Evolutionary conservation across 2,329 filamentous ascomycete species (phyloP), one percentile per base, ranked within the genome.

Genomic region (Neodidymelliopsis sp.): DNA sequence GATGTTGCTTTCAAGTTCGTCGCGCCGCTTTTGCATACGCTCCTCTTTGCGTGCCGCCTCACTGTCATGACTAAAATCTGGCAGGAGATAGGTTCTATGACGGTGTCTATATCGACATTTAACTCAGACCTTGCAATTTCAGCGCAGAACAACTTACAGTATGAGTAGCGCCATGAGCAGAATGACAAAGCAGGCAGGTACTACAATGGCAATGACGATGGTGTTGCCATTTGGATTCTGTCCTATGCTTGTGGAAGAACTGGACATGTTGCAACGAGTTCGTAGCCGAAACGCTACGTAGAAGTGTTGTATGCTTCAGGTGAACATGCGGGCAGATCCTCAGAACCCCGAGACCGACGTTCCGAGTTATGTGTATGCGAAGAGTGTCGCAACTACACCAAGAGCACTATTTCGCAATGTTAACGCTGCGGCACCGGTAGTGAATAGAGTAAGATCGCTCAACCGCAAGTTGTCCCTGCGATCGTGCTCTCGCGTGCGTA

Each of bases 161-260:
- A 61, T 53, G n/a, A 72, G 45, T 15, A 72, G 53, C 2, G 62
- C 51, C 3, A 71, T 15, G 4, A 73, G 49, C 3, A 67, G 42
- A n/a, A 70, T 53, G 10, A 69, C 62, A 41, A 70, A 63, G 13
- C 71, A 51, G 1, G 58, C 59, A 15, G 70, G 69, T 16, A 72
- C 54, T 13, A 72, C 57, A 27, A 72, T 66, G 0, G 62, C 66
- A 30, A 73, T 51, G 7, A 67, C 50, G 9, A 66, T 52, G 15
- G 55, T 63, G 36, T 54, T 58, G 16, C 59, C 30, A 4, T 45
- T 45, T 4, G 47, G 30, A 8, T 30, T 40, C 11, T 28, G 30
- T 27, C 29, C 23, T 4, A 36, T 28, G 11, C 40, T 35, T 16
- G n/a, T n/a, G n/a, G 40, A 18, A 15, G 36, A n/a, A n/a, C 23